phyloP scores from a whole-genome alignment of 2,329 filamentous ascomycete genomes.

The Monosporascus cannonballus region DNA sequence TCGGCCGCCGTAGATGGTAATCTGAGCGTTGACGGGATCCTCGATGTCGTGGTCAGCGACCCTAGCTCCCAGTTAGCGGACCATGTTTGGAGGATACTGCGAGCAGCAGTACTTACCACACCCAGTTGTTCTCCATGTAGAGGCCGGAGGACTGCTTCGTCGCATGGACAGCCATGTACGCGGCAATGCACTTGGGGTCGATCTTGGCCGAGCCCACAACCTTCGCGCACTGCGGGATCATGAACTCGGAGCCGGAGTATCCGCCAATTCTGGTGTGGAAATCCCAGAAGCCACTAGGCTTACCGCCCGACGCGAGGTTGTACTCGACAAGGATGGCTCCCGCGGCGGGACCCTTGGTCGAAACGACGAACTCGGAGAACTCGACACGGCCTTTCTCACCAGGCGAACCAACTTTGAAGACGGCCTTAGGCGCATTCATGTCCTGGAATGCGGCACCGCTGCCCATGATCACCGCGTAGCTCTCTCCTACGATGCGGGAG shows the following conservation, averaged over 20 bases:
- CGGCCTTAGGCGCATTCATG: constrained; percentile 52
- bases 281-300: constrained; percentile 61
- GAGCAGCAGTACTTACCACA: constrained; percentile 25
- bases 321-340: constrained; percentile 69
- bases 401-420: constrained; percentile 59
- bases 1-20: constrained; percentile 47
- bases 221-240: constrained; percentile 61
- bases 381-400: constrained; percentile 63
- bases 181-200: constrained; percentile 28
- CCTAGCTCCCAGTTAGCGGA: constrained; percentile 18
- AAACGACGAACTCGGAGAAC: constrained; percentile 66
- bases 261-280: constrained; percentile 71
- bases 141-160: constrained; percentile 26
- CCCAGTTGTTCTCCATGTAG: constrained; percentile 39
- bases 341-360: constrained; percentile 58
- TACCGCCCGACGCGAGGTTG: constrained; percentile 51
- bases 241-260: constrained; percentile 61
- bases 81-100: constrained; percentile 7
- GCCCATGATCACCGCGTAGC: constrained; percentile 40
- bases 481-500: constrained; percentile 27
- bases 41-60: constrained; percentile 51
- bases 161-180: constrained; percentile 33
- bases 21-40: constrained; percentile 38
- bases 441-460: constrained; percentile 51
- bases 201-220: constrained; percentile 27